Conservation (phyloP, 2,329 filamentous ascomycete species). For the Chrysosphaeria jannelii region DNA sequence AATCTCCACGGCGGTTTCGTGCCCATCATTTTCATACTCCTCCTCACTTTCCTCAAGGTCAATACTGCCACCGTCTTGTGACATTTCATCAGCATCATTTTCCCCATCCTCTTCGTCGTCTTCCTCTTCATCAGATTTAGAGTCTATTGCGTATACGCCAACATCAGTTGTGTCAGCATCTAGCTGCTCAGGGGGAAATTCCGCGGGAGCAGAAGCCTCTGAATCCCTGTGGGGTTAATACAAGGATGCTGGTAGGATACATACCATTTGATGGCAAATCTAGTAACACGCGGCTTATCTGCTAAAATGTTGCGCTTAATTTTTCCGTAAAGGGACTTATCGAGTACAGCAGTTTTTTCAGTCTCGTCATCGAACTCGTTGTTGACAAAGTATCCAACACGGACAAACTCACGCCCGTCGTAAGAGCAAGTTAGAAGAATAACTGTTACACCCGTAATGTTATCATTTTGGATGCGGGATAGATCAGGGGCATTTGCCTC, state of each 20-base stretch:
- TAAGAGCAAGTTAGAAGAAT: conserved; percentile 91
- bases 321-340: conserved; percentile 81
- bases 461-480: conserved; percentile 67
- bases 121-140: conserved; percentile 57
- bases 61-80: conserved; percentile 12
- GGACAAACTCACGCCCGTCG: conserved; percentile 85
- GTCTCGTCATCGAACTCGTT: conserved; percentile 91
- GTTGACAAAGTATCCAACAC: conserved; percentile 97
- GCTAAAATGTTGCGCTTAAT: conserved; percentile 78
- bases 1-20: conserved; percentile 6
- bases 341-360: conserved; percentile 61
- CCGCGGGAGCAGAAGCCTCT: conserved; percentile 83
- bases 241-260: conserved; percentile 7
- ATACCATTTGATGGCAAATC: conserved; percentile 97
- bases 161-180: conserved; percentile 56
- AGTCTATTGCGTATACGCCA: too few relatives aligned
- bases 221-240: conserved; percentile 40
- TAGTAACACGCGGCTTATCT: conserved; percentile 89
- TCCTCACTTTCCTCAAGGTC: conserved; percentile 12
- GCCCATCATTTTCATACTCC: conserved; percentile 10
- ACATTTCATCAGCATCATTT: conserved; percentile 10
- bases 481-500: conserved; percentile 83
- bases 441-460: conserved; percentile 90
- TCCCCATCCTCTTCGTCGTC: conserved; percentile 45
- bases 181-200: conserved; percentile 91